Evolutionary conservation across 768 basidiomycete genomes (phyloP).

Genomic region (Paxillus involutus): DNA sequence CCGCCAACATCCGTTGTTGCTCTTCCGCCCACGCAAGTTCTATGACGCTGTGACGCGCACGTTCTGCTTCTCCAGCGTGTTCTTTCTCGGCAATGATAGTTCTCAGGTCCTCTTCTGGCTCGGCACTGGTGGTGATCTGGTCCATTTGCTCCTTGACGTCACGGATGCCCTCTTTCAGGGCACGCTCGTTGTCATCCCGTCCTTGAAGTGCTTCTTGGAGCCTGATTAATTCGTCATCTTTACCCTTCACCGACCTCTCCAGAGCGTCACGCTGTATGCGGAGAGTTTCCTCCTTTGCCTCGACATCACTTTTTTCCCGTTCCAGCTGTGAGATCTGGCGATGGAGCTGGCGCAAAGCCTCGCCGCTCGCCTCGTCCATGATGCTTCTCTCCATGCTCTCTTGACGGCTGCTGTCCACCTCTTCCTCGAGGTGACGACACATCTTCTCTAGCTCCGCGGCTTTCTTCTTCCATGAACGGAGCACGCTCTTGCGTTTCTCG

Average conservation of each 20-base stretch:
- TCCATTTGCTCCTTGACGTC: too few species aligned
- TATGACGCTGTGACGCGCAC: too few species aligned
- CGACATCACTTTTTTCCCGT: conserved; percentile 55
- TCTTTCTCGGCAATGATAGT: too few species aligned
- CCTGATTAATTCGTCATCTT: conserved; percentile 17
- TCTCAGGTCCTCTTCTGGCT: too few species aligned
- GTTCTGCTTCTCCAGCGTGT: too few species aligned
- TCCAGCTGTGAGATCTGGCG: conserved; percentile 76
- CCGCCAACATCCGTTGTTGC: conserved; percentile 10
- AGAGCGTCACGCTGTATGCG: conserved; percentile 45
- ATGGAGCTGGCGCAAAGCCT: conserved; percentile 79
- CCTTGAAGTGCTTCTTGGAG: conserved; percentile 45
- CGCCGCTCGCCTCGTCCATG: conserved; percentile 81
- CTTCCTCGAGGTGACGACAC: conserved; percentile 73
- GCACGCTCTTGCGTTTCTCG: conserved; percentile 51
- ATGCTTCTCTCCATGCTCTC: conserved; percentile 80
- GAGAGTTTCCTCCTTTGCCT: conserved; percentile 41
- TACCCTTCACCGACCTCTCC: conserved; percentile 10
- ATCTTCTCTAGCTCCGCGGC: conserved; percentile 70
- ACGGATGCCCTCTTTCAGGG: too few species aligned
- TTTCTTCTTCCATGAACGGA: conserved; percentile 74
- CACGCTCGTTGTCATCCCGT: conserved; percentile 39
- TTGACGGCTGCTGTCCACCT: conserved; percentile 81
- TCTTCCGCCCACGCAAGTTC: too few species aligned
- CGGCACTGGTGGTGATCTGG: too few species aligned